Evolutionary conservation across 805 yeast species (phyloP).

Genomic region (Teunomyces funiuensis): DNA sequence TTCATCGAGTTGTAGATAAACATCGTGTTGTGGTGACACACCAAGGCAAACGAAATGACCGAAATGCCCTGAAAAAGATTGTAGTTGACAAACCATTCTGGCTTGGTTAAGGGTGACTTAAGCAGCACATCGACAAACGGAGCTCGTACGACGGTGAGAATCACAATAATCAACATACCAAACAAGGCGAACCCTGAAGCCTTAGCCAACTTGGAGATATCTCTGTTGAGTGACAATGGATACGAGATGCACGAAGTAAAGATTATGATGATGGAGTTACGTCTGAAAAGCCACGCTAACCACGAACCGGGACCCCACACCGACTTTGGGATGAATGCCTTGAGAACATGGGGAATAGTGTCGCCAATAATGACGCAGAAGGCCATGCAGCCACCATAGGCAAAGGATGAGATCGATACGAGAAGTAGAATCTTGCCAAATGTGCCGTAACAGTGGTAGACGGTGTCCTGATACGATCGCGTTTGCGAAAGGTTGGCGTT

Average conservation of each 20-base stretch:
- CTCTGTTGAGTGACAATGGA: conserved; percentile 78
- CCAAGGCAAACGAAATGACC: conserved; percentile 93
- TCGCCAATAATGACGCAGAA: conserved; percentile 95
- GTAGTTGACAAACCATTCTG: conserved; percentile 54
- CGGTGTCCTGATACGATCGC: conserved; percentile 82
- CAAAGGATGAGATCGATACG: conserved; percentile 81
- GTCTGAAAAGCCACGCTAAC: conserved; percentile 53
- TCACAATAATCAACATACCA: conserved; percentile 78
- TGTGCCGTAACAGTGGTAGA: conserved; percentile 72
- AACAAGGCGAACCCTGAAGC: conserved; percentile 84
- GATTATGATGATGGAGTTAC: conserved; percentile 69
- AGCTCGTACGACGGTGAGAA: conserved; percentile 71
- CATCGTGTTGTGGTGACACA: conserved; percentile 92
- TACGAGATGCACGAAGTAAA: conserved; percentile 74
- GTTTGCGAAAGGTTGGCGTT: conserved; percentile 79
- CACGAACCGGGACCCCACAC: conserved; percentile 27
- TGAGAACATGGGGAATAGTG: conserved; percentile 85
- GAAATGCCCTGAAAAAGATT: conserved; percentile 85
- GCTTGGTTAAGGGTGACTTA: conserved; percentile 47
- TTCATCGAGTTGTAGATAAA: conserved; percentile 83
- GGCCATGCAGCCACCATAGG: conserved; percentile 92
- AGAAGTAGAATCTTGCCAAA: conserved; percentile 67
- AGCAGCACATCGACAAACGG: conserved; percentile 53
- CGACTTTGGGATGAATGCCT: conserved; percentile 56
- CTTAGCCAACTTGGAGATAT: conserved; percentile 81